Conservation (phyloP, 768 basidiomycete genomes). For the Auricularia sp. region DNA sequence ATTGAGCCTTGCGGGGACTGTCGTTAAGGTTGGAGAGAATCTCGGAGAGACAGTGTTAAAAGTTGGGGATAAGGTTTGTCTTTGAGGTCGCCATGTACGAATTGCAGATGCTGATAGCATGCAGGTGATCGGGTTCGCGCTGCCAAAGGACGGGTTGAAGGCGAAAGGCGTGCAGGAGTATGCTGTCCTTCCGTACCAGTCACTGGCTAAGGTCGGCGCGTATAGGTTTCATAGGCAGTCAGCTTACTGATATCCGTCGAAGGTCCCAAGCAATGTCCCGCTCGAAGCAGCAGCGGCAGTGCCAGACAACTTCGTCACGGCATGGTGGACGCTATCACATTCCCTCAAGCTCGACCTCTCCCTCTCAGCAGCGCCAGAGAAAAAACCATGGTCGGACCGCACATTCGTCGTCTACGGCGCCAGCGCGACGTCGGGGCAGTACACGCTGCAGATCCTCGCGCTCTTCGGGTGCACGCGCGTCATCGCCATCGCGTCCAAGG, state of each 20-base stretch:
- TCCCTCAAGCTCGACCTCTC: slow-evolving; percentile 25
- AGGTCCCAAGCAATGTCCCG: slow-evolving; percentile 33
- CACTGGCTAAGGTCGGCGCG: slow-evolving; percentile 28
- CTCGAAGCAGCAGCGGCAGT: slow-evolving; percentile 30
- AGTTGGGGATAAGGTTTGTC: slow-evolving; percentile 30
- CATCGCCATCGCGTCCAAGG: slow-evolving; percentile 31
- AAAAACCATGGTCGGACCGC: slow-evolving; percentile 16
- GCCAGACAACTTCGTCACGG: slow-evolving; percentile 34
- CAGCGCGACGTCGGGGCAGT: slow-evolving; percentile 29
- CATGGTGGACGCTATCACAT: slow-evolving; percentile 32
- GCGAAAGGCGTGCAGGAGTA: slow-evolving; percentile 31
- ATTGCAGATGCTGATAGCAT: slow-evolving; percentile 6
- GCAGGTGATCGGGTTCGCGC: slow-evolving; percentile 20
- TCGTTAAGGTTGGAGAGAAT: slow-evolving; percentile 26
- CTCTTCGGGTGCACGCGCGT: slow-evolving; percentile 34
- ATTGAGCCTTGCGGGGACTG: slow-evolving; percentile 28
- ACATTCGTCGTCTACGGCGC: slow-evolving; percentile 38
- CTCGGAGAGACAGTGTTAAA: slow-evolving; percentile 21
- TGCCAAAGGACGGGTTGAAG: slow-evolving; percentile 12
- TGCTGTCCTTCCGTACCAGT: slow-evolving; percentile 19
- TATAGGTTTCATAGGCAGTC: background rate
- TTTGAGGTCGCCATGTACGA: background rate
- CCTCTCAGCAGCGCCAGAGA: slow-evolving; percentile 26
- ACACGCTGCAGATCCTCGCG: slow-evolving; percentile 26
- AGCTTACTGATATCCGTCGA: background rate